Conservation (phyloP, 768 basidiomycete genomes). For the Hericium alpestre region DNA sequence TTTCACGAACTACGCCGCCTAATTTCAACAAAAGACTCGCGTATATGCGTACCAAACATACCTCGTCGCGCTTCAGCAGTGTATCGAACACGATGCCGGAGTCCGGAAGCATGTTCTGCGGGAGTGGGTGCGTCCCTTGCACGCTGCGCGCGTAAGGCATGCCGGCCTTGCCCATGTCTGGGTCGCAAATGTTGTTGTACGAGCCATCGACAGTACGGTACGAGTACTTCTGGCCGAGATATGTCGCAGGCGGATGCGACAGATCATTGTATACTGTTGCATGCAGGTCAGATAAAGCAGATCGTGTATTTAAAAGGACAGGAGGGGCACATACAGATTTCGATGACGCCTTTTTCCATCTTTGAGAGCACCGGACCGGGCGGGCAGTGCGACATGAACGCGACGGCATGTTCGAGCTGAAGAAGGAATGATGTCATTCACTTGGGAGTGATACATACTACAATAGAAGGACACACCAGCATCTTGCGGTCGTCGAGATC, state of each 20-base stretch:
- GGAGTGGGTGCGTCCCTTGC: constrained; percentile 55
- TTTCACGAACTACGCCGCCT: constrained; percentile 42
- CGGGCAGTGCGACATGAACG: constrained; percentile 44
- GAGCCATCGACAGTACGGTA: constrained; percentile 74
- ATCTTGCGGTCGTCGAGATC: constrained; percentile 71
- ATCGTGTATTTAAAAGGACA: too few relatives aligned
- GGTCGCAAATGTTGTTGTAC: constrained; percentile 58
- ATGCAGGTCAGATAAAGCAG: background rate
- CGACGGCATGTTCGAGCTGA: constrained; percentile 64
- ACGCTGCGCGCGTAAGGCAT: constrained; percentile 79
- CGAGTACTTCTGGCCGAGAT: constrained; percentile 47
- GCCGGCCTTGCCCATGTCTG: constrained; percentile 68
- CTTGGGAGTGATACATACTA: background rate
- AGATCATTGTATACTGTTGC: constrained; percentile 70
- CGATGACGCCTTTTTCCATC: constrained; percentile 29
- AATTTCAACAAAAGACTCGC: background rate
- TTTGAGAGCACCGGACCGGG: constrained; percentile 33
- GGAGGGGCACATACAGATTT: constrained; percentile 33
- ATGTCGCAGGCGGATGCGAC: constrained; percentile 65
- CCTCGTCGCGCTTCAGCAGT: constrained; percentile 61
- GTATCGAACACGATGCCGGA: constrained; percentile 74
- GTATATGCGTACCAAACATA: constrained; percentile 17
- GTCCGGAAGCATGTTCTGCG: constrained; percentile 64
- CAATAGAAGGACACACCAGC: constrained; percentile 33
- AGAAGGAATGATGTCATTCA: background rate